Percentiles rank a stretch among this genome's conserved stretches.
These are phyloP conservation scores for Delphinella strobiligena DNA, from an alignment of 2,329 filamentous ascomycete species.

Conservation along the genomic window DNA sequence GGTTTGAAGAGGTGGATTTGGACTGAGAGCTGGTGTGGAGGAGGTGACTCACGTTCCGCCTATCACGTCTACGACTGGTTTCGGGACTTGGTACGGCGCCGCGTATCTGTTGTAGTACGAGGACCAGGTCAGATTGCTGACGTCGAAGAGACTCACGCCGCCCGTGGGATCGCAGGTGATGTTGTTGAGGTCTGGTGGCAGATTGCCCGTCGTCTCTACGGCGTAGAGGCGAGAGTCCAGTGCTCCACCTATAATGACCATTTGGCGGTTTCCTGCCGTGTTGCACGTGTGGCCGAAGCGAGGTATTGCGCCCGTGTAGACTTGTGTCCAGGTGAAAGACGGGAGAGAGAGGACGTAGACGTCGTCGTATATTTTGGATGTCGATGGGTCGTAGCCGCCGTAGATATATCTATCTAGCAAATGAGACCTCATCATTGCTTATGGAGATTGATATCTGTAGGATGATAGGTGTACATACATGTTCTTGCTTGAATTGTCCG, in stretches of 20 bases:
- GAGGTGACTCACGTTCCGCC: slow-evolving; percentile 2
- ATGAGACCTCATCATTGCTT: too few relatives aligned
- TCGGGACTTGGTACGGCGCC: slow-evolving; percentile 2
- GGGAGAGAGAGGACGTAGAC: slow-evolving; percentile 34
- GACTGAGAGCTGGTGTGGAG: too few relatives aligned
- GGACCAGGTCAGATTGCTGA: slow-evolving; percentile 1
- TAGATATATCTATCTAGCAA: slow-evolving; percentile 24
- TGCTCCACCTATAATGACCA: slow-evolving; percentile 30
- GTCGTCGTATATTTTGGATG: slow-evolving; percentile 27
- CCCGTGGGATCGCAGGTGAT: not conserved
- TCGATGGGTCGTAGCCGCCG: slow-evolving; percentile 31
- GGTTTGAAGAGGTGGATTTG: too few relatives aligned
- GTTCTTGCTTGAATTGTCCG: slow-evolving; percentile 36
- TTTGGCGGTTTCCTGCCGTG: slow-evolving; percentile 24
- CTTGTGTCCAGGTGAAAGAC: slow-evolving; percentile 33
- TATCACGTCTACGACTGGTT: not conserved
- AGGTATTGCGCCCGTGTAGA: slow-evolving; percentile 24
- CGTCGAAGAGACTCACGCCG: slow-evolving; percentile 1
- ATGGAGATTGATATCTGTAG: not conserved
- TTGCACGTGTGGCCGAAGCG: slow-evolving; percentile 32
- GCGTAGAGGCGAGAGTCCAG: slow-evolving; percentile 2
- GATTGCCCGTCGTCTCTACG: slow-evolving; percentile 4
- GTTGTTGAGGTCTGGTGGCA: not conserved
- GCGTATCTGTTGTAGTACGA: not conserved
- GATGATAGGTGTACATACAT: slow-evolving; percentile 18